Evolutionary conservation across 345 rosid genomes (phyloP).

Genomic region (Boechera retrofracta): DNA sequence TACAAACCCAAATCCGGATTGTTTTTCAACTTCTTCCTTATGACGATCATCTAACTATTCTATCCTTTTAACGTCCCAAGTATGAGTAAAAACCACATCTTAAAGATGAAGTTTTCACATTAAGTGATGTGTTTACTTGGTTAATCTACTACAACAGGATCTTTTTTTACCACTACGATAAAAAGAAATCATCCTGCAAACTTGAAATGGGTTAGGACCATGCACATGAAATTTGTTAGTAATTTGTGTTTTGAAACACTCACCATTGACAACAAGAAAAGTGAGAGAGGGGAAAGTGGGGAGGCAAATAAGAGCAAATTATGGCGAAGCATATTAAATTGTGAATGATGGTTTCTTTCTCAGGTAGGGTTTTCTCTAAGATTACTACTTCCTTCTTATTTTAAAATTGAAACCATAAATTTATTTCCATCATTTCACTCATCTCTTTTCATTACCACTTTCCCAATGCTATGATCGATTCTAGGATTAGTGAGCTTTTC

Average conservation of each 20-base stretch:
- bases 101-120: background rate
- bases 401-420: constrained; percentile 8
- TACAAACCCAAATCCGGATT: background rate
- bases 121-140: constrained; percentile 14
- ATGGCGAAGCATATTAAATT: constrained; percentile 24
- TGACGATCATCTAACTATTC: background rate
- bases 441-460: constrained; percentile 26
- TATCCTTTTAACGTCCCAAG: background rate
- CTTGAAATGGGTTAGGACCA: constrained; percentile 6
- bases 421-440: constrained; percentile 23
- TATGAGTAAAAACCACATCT: background rate
- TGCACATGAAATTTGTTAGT: background rate
- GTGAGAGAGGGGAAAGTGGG: background rate
- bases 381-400: constrained; percentile 2
- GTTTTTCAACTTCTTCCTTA: background rate
- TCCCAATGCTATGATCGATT: constrained; percentile 28
- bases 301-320: constrained; percentile 36
- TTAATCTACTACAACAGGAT: constrained; percentile 1
- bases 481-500: constrained; percentile 26
- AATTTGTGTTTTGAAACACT: background rate
- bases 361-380: constrained; percentile 26
- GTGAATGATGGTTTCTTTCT: constrained; percentile 14
- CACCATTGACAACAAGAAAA: constrained; percentile 18
- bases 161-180: background rate
- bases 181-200: background rate